Evolutionary conservation across 2,329 filamentous ascomycete species (phyloP), one percentile per base, ranked within the genome.

Genomic region (Xylaria arbuscula): DNA sequence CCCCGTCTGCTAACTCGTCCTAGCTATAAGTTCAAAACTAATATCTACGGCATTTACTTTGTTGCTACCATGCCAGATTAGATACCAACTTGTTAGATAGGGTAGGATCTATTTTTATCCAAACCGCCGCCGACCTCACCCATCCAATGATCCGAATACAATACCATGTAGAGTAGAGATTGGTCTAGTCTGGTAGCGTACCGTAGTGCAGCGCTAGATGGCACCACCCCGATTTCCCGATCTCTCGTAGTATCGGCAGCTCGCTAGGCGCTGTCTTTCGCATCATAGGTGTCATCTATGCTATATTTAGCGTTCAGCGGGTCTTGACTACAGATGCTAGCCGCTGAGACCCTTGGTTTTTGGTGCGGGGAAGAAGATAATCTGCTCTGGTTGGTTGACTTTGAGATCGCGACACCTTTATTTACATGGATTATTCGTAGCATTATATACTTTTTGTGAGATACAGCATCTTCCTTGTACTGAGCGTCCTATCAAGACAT

Each of bases 291-390:
- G 8, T 22, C 28, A 34, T 58, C 38, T 45, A 13, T 58, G 13
- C 66, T 68, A 68, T 65, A 68, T 68, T 68, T 68, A 56, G 65
- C 24, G 32, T 32, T 40, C 40, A 17, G 42, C 42, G 42, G 62
- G 11, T 10, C 36, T 17, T 9, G 7, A 11, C 28, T 34, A 24
- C 32, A 34, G 24, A 22, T 32, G 11, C 58, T 68, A 65, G 66
- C 66, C 66, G 66, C 66, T 42, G 62, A 62, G 55, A 59, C 19
- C 10, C 9, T 47, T 19, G 34, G 5, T 42, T 42, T 45, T 54
- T 28, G 51, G 64, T 68, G 66, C 66, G 66, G 66, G 60, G 66
- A 42, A 64, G 22, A 19, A 47, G 13, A 64, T 38, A 24, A 47
- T 3, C 42, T 17, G 5, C 55, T 24, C 32, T 63, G 48, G 59